These are phyloP conservation scores for Flaveria robusta DNA, from an alignment of 129 eudicot genomes.

Conservation along the genomic window DNA sequence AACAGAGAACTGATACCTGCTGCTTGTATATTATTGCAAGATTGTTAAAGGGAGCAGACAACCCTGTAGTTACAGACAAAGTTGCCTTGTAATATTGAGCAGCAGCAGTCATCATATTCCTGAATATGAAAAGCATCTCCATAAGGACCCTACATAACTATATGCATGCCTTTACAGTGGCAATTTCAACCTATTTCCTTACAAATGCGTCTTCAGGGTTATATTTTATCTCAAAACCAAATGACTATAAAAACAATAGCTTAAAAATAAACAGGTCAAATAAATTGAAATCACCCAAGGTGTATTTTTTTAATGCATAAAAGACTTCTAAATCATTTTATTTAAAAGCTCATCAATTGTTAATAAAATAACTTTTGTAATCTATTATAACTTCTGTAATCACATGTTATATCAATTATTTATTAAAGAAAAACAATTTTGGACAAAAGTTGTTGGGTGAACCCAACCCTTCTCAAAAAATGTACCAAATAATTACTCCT, in stretches of 20 bases:
- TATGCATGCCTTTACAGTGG: background rate
- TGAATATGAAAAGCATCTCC: slow-evolving; percentile 34
- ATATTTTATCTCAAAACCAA: background rate
- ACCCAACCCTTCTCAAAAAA: background rate
- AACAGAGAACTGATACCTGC: slow-evolving; percentile 53
- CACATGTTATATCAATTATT: background rate
- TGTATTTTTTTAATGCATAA: slow-evolving; percentile 5
- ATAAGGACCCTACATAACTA: slow-evolving; percentile 20
- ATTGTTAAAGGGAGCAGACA: slow-evolving; percentile 94
- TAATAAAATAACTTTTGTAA: background rate
- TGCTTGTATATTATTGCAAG: slow-evolving; percentile 91
- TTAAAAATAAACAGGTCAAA: background rate
- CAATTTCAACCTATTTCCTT: background rate
- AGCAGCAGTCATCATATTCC: slow-evolving; percentile 95
- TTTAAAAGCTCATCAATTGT: background rate
- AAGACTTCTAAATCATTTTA: background rate
- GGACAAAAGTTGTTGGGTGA: background rate
- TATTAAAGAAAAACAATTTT: background rate
- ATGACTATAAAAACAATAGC: background rate
- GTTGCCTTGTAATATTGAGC: slow-evolving; percentile 90
- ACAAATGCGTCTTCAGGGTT: background rate
- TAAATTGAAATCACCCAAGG: background rate
- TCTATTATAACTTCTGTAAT: background rate
- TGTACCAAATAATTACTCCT: background rate
- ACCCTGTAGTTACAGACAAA: slow-evolving; percentile 79